Evolutionary conservation across 2,329 filamentous ascomycete genomes (phyloP), one percentile per base, ranked within the genome.

Genomic region (Tolypocladium cylindrosporum): DNA sequence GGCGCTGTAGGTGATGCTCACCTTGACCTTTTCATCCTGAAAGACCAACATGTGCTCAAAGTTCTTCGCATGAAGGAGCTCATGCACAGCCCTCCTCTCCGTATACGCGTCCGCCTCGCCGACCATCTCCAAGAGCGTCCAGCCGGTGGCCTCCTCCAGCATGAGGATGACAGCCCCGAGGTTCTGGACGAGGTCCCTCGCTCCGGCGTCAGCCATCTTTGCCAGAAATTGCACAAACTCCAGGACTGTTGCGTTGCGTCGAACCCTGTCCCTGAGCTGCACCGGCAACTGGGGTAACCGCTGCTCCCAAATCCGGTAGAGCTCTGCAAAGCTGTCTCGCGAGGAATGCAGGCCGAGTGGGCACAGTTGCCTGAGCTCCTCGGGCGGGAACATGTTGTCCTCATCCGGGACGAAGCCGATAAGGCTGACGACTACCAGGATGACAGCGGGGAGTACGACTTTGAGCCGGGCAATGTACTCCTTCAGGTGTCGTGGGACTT

Each of bases 401-500:
- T 24, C 45, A 1, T 43, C 34, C 8, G 48, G 31, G 39, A 36
- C 45, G 54, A 63, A 66, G 4, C 37, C 48, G 19, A 68, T 36
- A 27, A 66, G 21, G 45, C 58, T 62, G 13, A 57, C 50, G 21
- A 69, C 4, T 2, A 63, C 54, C 19, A 53, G 48, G 10, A 64
- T 14, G 31, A 67, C 60, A 6, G 61, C 55, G 16, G 51, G 45
- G 10, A 56, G 24, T 16, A 65, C 31, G 1, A 40, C 3, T 10
- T 57, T 27, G 19, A 69, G 54, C 7, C 67, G 61, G 9, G 37
- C 39, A 1, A 55, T 9, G 57, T 68, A 62, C 48, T 67, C 61
- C 13, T 31, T 27, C 14, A 53, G 19, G 1, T 56, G 57, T 8
- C 67, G 61, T 6, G 67, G 67, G 5, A 68, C 64, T 16, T 64